Evolutionary conservation across 805 yeast species (phyloP), one percentile per base, ranked within the genome.

Genomic region (Saccharomyces paradoxus): DNA sequence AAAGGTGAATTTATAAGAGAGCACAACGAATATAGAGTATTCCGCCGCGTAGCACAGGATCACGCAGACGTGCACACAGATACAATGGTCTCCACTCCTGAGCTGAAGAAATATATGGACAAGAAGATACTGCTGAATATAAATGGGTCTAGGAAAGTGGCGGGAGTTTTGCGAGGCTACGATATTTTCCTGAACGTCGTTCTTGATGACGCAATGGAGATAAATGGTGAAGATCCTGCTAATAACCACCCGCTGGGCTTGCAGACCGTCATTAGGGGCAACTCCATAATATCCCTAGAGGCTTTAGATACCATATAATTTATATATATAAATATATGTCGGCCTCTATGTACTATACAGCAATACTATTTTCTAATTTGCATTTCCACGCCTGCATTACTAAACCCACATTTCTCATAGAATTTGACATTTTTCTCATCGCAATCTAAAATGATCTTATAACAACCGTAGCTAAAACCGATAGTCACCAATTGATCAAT

Each of bases 371-470:
- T 77, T 56, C 87, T 73, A 55, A 66, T 73, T 48, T 79, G 79
- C 95, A 87, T 87, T 63, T 84, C 89, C 41, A 80, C 69, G 13
- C 94, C 94, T 26, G 80, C 86, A 54, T 77, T 73, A 14, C 68
- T 67, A 67, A 81, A 83, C 2, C 91, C 95, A 75, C 98, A 92
- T 70, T 89, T 91, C 62, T 88, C 87, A 69, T 92, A 92, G 69
- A 92, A 92, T 3, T 81, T 84, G 41, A 83, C 86, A 65, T 92
- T 92, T 56, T 82, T 80, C n/a, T 80, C 82, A 53, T 86, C 85
- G 71, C 98, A 92, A 73, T 92, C 97, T 63, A 92, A 74, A 46
- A 92, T 89, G 17, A 88, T 84, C 73, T 92, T 92, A 73, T 92
- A 92, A 64, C 95, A 89, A 4, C 92, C 94, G 13, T 63, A 65